A percentile compares a stretch with the other conserved stretches of the same genome.
These are phyloP conservation scores for Malus hybrid DNA, from an alignment of 331 rosid genomes.

Conservation along the genomic window DNA sequence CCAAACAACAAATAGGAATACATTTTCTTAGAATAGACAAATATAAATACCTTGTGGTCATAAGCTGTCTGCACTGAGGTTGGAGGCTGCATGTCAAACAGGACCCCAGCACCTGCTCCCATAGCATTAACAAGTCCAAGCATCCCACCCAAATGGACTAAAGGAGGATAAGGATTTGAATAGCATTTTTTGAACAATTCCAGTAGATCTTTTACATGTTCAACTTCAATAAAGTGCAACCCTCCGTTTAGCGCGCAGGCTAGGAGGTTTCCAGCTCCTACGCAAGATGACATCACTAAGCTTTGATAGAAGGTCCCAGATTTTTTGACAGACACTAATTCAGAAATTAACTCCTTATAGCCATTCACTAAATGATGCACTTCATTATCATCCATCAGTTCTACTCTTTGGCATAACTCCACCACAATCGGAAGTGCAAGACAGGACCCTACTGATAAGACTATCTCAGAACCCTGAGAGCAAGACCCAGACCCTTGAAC, in stretches of 20 bases:
- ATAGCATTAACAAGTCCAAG: conserved; percentile 75
- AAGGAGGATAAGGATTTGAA: conserved; percentile 57
- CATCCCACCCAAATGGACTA: conserved; percentile 86
- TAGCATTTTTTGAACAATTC: conserved; percentile 76
- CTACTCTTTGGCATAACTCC: conserved; percentile 73
- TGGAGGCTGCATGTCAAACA: conserved; percentile 41
- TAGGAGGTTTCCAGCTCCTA: conserved; percentile 85
- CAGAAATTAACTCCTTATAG: conserved; percentile 61
- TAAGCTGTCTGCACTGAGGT: conserved; percentile 25
- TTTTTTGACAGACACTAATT: conserved; percentile 51
- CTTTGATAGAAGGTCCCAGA: conserved; percentile 53
- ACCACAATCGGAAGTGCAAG: conserved; percentile 75
- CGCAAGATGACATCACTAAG: conserved; percentile 81
- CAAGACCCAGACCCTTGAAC: conserved; percentile 28
- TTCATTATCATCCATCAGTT: conserved; percentile 60
- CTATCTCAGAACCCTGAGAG: conserved; percentile 28
- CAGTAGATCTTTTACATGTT: conserved; percentile 46
- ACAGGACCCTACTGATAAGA: conserved; percentile 79
- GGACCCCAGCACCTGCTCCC: conserved; percentile 77
- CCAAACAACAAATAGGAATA: conserved; percentile 1
- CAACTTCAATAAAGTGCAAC: conserved; percentile 54
- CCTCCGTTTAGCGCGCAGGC: conserved; percentile 62
- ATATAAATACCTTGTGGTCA: conserved; percentile 49
- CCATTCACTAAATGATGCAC: conserved; percentile 48
- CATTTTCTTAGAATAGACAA: not conserved